phyloP scores from a whole-genome alignment of 352 stramenopile species.

The Phytopythium litorale region DNA sequence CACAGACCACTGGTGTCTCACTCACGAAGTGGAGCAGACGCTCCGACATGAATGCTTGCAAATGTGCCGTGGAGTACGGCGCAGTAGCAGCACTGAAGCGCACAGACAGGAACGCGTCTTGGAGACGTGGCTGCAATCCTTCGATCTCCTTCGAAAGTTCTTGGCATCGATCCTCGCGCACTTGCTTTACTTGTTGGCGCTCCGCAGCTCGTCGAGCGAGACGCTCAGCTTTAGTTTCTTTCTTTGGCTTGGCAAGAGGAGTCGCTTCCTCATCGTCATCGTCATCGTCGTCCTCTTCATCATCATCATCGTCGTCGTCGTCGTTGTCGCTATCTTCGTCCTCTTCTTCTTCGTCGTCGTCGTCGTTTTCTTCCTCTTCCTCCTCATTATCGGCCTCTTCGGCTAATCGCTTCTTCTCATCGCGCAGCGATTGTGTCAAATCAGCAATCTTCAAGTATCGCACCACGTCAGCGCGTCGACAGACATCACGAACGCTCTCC shows the following conservation, averaged over 20 bases:
- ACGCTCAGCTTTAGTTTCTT: constrained; percentile 8
- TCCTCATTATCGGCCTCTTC: constrained; percentile 25
- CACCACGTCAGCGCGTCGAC: constrained; percentile 21
- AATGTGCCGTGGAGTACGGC: constrained; percentile 25
- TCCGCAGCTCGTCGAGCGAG: constrained; percentile 7
- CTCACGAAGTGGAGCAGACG: constrained; percentile 27
- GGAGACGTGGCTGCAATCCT: constrained; percentile 22
- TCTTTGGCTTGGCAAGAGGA: constrained; percentile 3
- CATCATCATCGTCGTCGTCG: constrained; percentile 8
- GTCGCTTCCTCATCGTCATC: not conserved
- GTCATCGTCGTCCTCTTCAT: constrained; percentile 14
- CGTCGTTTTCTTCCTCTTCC: constrained; percentile 19
- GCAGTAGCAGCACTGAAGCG: constrained; percentile 22
- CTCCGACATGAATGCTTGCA: constrained; percentile 22
- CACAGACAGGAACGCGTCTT: constrained; percentile 27
- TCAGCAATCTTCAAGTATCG: constrained; percentile 15
- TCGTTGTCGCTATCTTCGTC: constrained; percentile 18
- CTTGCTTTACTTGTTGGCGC: constrained; percentile 12
- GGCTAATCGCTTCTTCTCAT: constrained; percentile 17
- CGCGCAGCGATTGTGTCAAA: constrained; percentile 16
- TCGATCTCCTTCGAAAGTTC: constrained; percentile 14
- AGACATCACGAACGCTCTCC: constrained; percentile 20
- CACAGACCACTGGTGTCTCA: constrained; percentile 39
- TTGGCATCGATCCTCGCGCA: constrained; percentile 8
- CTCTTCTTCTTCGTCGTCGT: constrained; percentile 16